Conservation (phyloP, 1,284 basidiomycete genomes). For the Puccinia coronata region DNA sequence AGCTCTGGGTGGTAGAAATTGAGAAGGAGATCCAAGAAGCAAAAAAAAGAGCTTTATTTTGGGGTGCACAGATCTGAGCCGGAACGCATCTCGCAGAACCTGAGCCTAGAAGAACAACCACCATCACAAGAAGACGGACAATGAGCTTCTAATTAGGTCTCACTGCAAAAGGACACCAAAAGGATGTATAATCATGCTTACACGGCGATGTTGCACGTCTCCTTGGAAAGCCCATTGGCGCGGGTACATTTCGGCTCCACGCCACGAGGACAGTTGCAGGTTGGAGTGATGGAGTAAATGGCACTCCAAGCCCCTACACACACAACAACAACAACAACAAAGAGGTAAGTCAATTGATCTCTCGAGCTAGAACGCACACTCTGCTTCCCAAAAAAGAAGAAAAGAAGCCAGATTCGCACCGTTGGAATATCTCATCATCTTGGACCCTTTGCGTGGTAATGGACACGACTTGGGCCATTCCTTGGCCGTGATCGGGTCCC, state of each 20-base stretch:
- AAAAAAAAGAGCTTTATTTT: background rate
- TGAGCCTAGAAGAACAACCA: background rate
- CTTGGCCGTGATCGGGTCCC: background rate
- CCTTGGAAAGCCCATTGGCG: slow-evolving; percentile 1
- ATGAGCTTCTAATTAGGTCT: too few relatives aligned
- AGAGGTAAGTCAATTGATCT: too few relatives aligned
- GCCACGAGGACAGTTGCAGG: slow-evolving; percentile 22
- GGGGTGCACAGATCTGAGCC: slow-evolving; percentile 10
- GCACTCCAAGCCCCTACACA: slow-evolving; percentile 11
- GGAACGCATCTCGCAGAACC: slow-evolving; percentile 27
- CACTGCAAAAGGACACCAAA: background rate
- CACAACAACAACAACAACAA: background rate
- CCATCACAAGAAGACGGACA: background rate
- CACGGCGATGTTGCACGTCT: slow-evolving; percentile 32
- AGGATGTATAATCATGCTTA: background rate
- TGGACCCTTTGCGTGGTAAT: background rate
- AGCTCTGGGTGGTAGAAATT: too few relatives aligned
- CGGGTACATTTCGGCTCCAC: slow-evolving; percentile 5
- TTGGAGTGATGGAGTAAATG: slow-evolving; percentile 22
- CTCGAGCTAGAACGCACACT: too few relatives aligned
- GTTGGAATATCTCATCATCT: slow-evolving; percentile 39
- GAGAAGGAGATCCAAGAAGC: background rate
- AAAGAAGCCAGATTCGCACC: background rate
- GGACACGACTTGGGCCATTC: slow-evolving; percentile 24
- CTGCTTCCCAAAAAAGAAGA: background rate